phyloP scores from a whole-genome alignment of 2,329 filamentous ascomycete species.

The Fusarium sp. region DNA sequence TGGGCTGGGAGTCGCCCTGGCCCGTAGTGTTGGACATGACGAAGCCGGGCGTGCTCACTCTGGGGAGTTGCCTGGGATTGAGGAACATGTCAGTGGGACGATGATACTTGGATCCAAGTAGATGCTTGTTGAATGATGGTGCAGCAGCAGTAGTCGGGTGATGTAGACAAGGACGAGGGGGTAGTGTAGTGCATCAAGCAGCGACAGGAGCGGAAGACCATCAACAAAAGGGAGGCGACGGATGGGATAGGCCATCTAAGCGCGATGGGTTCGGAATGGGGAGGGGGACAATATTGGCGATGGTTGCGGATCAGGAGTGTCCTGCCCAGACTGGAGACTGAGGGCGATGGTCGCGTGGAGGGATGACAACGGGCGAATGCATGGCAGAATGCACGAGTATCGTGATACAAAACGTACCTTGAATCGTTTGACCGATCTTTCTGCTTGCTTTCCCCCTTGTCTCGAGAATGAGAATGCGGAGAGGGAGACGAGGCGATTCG shows the following conservation, averaged over 20 bases:
- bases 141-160: background rate
- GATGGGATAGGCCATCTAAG: background rate
- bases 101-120: constrained; percentile 10
- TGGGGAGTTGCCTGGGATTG: constrained; percentile 44
- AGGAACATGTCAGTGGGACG: constrained; percentile 51
- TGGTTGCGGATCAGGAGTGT: constrained; percentile 12
- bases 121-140: constrained; percentile 6
- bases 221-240: constrained; percentile 24
- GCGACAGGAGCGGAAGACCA: constrained; percentile 11
- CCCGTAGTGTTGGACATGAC: constrained; percentile 51
- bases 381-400: constrained; percentile 19
- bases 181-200: constrained; percentile 13
- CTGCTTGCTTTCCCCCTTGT: background rate
- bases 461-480: constrained; percentile 2
- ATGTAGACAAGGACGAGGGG: constrained; percentile 2
- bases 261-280: constrained; percentile 29
- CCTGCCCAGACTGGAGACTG: background rate
- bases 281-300: constrained; percentile 26
- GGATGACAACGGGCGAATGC: constrained; percentile 20
- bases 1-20: constrained; percentile 34
- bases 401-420: constrained; percentile 38
- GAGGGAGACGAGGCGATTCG: constrained; percentile 19
- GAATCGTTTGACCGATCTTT: constrained; percentile 15
- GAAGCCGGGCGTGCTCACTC: constrained; percentile 39
- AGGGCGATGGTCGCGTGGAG: constrained; percentile 13